Base-by-base conservation (phyloP, 257 asterid genomes). In the Nemophila menziesii region DNA sequence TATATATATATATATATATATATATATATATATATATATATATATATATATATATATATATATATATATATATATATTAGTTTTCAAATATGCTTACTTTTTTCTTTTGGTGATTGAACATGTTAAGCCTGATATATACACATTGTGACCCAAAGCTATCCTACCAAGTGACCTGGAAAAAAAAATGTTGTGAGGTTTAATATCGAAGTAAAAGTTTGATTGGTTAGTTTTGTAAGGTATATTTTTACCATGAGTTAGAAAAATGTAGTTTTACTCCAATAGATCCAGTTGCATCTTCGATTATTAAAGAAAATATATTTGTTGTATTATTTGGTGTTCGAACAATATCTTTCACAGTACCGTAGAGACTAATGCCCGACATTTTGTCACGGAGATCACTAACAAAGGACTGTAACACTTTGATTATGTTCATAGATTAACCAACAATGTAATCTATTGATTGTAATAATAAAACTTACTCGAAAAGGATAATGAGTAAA, bases 291-390 rank as follows among this genome's bases (percentile, higher is more conserved):
- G 64, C 47, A 69, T 89, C 97, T 57, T 68, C 80, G 52, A 89
- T 69, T 60, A 51, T 73, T 63, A 89, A 33, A 44, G 77, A 75
- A 59, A 67, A 69, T 58, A 48, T 55, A 45, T 68, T 64, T 26
- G 46, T 55, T 57, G 78, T 57, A 42, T 70, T 58, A 66, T 57
- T 64, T 66, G 16, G 46, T 38, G 49, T 55, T 13, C 20, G 53
- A 22, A 22, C 44, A 53, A 84, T 68, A 62, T 74, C 74, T 21
- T 64, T 64, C 63, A 84, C 77, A 40, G 43, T 51, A 39, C 86
- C 97, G 53, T 78, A 76, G 66, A 89, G 85, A 68, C 95, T 75
- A 60, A 84, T 65, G 59, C 94, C 74, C 44, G 79, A 71, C 98
- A 84, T 89, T 82, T 84, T 89, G 77, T 76, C 93, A 52, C 55